phyloP scores from a whole-genome alignment of 805 yeast genomes.

The Kodamaea restingae region DNA sequence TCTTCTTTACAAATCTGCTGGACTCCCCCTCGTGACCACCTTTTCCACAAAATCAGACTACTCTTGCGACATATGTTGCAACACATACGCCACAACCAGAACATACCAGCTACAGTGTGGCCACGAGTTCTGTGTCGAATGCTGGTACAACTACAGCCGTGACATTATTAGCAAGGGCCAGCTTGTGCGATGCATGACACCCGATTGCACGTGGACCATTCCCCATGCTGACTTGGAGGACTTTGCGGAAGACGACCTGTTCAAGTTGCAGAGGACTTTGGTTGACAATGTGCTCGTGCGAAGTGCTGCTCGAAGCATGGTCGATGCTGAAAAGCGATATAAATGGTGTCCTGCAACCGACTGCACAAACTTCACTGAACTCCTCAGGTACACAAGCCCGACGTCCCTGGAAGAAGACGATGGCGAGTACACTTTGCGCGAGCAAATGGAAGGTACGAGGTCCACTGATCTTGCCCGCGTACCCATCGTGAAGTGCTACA shows the following conservation, averaged over 20 bases:
- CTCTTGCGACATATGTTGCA: slow-evolving; percentile 72
- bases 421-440: slow-evolving; percentile 6
- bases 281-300: slow-evolving; percentile 30
- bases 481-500: slow-evolving; percentile 67
- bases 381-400: slow-evolving; percentile 11
- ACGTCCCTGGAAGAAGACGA: slow-evolving; percentile 19
- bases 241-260: slow-evolving; percentile 1
- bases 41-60: slow-evolving; percentile 21
- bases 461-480: slow-evolving; percentile 26
- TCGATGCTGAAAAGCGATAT: slow-evolving; percentile 46
- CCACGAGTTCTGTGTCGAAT: slow-evolving; percentile 65
- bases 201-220: slow-evolving; percentile 45
- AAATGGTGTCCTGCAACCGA: slow-evolving; percentile 87
- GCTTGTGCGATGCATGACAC: slow-evolving; percentile 63
- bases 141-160: slow-evolving; percentile 60
- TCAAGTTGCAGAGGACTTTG: slow-evolving; percentile 16
- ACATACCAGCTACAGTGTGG: slow-evolving; percentile 58
- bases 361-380: slow-evolving; percentile 57
- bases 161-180: slow-evolving; percentile 41
- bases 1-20: slow-evolving; percentile 24
- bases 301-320: slow-evolving; percentile 46
- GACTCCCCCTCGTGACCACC: slow-evolving; percentile 17
- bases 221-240: slow-evolving; percentile 38
- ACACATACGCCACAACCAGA: slow-evolving; percentile 33
- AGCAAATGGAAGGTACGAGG: slow-evolving; percentile 2